Evolutionary conservation across 2,329 filamentous ascomycete genomes (phyloP).

Genomic region (Talaromyces sp.): DNA sequence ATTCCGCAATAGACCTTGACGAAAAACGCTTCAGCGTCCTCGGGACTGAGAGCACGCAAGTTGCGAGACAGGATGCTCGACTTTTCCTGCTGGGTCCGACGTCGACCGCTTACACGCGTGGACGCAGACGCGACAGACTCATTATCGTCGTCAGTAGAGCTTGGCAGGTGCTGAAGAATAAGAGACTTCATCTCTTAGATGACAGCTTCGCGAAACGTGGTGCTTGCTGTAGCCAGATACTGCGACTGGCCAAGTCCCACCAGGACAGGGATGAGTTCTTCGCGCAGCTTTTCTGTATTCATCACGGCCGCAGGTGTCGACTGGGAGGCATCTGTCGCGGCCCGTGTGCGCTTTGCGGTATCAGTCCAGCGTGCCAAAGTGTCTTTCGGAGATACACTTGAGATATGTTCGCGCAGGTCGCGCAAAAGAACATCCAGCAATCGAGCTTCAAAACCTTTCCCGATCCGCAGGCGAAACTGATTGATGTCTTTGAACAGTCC

Average conservation of each 20-base stretch:
- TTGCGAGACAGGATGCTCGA: slow-evolving; percentile 84
- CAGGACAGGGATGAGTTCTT: slow-evolving; percentile 66
- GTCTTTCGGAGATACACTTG: slow-evolving; percentile 65
- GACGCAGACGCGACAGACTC: slow-evolving; percentile 84
- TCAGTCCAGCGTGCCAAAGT: slow-evolving; percentile 78
- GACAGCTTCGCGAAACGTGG: slow-evolving; percentile 76
- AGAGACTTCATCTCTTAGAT: slow-evolving; percentile 81
- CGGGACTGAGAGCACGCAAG: slow-evolving; percentile 75
- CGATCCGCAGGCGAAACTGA: slow-evolving; percentile 73
- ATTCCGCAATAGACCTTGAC: slow-evolving; percentile 80
- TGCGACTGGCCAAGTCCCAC: slow-evolving; percentile 74
- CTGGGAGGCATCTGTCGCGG: slow-evolving; percentile 58
- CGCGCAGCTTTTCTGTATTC: slow-evolving; percentile 66
- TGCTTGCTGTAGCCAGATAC: slow-evolving; percentile 73
- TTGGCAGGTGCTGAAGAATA: slow-evolving; percentile 80
- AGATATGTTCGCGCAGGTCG: slow-evolving; percentile 75
- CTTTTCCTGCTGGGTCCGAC: slow-evolving; percentile 77
- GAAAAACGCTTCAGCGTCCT: slow-evolving; percentile 80
- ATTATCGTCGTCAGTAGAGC: slow-evolving; percentile 88
- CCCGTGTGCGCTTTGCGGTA: slow-evolving; percentile 59
- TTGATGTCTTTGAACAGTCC: slow-evolving; percentile 76
- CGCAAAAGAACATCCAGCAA: slow-evolving; percentile 74
- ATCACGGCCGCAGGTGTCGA: slow-evolving; percentile 64
- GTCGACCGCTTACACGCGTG: slow-evolving; percentile 63
- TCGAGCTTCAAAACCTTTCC: slow-evolving; percentile 77